Evolutionary conservation across 495 filamentous ascomycete species (phyloP).

Genomic region (Immersiella caudata): DNA sequence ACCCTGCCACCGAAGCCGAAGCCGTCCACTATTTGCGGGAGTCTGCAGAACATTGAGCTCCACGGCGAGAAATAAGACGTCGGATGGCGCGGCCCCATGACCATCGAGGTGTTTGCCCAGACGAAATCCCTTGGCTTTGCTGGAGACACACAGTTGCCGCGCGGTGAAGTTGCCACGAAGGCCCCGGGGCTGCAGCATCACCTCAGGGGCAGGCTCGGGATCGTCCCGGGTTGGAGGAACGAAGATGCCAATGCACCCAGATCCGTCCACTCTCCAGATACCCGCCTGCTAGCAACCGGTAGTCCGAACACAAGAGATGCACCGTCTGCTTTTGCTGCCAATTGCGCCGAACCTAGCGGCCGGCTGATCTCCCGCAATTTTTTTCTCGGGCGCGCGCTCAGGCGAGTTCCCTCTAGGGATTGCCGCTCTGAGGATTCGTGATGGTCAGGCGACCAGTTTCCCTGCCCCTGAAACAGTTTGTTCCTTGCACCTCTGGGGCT

Average conservation of each 20-base stretch:
- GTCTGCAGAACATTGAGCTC: background rate
- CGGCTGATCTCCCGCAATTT: background rate
- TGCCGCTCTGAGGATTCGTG: background rate
- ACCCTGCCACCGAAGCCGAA: background rate
- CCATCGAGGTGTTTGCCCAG: background rate
- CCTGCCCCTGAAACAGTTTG: constrained; percentile 20
- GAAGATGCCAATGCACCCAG: background rate
- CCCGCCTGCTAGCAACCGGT: background rate
- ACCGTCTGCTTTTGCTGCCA: background rate
- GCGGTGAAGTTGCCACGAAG: constrained; percentile 7
- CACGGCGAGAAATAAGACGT: background rate
- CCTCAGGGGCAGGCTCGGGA: background rate
- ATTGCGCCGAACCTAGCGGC: background rate
- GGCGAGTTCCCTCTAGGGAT: background rate
- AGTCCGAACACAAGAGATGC: background rate
- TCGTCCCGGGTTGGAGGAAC: background rate
- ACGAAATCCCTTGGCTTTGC: background rate
- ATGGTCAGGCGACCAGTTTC: constrained; percentile 19
- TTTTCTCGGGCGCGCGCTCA: background rate
- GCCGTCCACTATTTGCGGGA: background rate
- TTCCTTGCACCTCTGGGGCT: constrained; percentile 14
- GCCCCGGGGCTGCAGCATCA: background rate
- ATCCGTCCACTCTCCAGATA: background rate
- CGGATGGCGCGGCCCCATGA: background rate
- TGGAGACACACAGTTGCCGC: background rate